Evolutionary conservation across 2,329 filamentous ascomycete species (phyloP), one percentile per base, ranked within the genome.

Genomic region (Pochonia chlamydosporia): DNA sequence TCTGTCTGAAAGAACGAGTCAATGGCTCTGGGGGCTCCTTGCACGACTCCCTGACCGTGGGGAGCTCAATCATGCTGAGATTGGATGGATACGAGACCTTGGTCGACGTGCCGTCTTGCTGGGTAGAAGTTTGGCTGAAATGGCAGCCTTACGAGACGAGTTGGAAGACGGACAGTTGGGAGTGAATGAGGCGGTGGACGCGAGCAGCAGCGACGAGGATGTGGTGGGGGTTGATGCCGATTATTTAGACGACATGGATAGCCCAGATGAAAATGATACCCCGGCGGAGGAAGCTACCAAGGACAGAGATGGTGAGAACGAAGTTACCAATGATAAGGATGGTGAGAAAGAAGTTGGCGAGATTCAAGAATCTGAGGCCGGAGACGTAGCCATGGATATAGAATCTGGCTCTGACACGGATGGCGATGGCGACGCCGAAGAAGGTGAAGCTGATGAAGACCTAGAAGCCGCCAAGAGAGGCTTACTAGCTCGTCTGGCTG

Each of bases 11-110:
- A 78, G 83, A 41, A 82, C 87, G 4, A 90, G 89, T 50, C 76
- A 82, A 14, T 97, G 92, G 92, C 72, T 88, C 4, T 96, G 90
- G 91, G 83, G 85, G 0, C 66, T 96, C 48, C 71, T 96, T 39
- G 89, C 87, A 3, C 78, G 82, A 48, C 75, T 92, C 49, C 84
- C 87, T 1, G 86, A 88, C 30, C 70, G 81, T 9, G 89, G 89
- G 2, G 82, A 87, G 63, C 70, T 96, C 62, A 80, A 81, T 51
- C 85, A 88, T 52, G 78, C 82, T 37, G 86, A 93, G 59, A 79
- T 95, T 26, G 84, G 82, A 5, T 81, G 82, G 58, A 71, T 96
- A 24, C 76, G 92, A 43, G 88, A 93, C 49, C 64, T 97, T 28
- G 90, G 87, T 1, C 89, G 89, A 65, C 78, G 83, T 53, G 89